Conservation (phyloP, 345 rosid genomes). For the Zanthoxylum bungeanum region DNA sequence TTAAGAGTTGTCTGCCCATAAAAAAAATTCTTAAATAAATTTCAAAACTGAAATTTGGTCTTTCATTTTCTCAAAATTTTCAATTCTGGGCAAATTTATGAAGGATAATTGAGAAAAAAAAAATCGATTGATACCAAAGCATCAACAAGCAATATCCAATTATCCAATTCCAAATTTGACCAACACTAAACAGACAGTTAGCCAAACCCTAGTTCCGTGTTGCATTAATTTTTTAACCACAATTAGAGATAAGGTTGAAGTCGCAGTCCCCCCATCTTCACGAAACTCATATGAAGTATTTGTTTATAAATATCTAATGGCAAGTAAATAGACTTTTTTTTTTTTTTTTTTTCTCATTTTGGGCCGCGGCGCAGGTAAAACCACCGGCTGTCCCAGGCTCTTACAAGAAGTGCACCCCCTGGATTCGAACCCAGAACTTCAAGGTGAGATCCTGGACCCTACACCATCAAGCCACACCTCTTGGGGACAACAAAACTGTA, state of each 20-base stretch:
- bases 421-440: no score
- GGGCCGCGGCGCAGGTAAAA: no score
- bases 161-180: constrained; percentile 4
- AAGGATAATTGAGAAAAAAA: neutral
- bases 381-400: no score
- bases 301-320: neutral
- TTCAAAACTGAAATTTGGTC: neutral
- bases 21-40: neutral
- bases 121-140: neutral
- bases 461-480: no score
- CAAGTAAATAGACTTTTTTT: neutral
- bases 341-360: no score
- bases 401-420: no score
- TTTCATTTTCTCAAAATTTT: neutral
- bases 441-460: no score
- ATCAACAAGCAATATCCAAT: neutral
- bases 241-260: constrained; percentile 13
- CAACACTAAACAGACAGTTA: neutral
- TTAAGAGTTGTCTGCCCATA: no score
- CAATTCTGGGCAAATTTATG: neutral
- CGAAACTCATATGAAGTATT: no score
- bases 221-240: neutral
- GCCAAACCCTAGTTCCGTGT: constrained; percentile 12
- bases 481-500: no score
- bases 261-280: constrained; percentile 7